Evolutionary conservation across 306 rosid species (phyloP).

Genomic region (Oxytropis ochrocephala): DNA sequence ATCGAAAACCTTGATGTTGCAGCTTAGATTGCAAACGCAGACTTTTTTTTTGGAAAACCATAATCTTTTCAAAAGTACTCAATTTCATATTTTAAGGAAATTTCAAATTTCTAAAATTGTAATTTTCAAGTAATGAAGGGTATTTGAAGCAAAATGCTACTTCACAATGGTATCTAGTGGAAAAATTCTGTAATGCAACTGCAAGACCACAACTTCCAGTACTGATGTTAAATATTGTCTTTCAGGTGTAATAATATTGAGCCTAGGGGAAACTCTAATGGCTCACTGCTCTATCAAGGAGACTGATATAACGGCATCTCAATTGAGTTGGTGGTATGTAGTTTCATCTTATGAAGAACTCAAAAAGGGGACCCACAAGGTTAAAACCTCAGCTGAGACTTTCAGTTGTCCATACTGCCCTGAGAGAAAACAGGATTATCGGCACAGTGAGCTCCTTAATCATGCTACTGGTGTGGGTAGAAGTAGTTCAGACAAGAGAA

Average conservation of each 20-base stretch:
- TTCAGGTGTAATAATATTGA: constrained; percentile 27
- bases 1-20: too few relatives aligned
- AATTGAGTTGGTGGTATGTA: constrained; percentile 49
- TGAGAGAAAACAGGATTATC: constrained; percentile 53
- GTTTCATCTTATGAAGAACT: constrained; percentile 59
- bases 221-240: not conserved
- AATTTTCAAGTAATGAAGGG: not conserved
- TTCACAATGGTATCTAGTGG: not conserved
- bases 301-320: constrained; percentile 47
- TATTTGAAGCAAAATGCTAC: constrained; percentile 2
- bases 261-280: constrained; percentile 34
- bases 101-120: not conserved
- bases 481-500: constrained; percentile 71
- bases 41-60: not conserved
- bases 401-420: constrained; percentile 83
- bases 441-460: constrained; percentile 60
- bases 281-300: constrained; percentile 46
- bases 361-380: constrained; percentile 50
- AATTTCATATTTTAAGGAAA: not conserved
- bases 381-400: constrained; percentile 53
- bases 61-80: not conserved
- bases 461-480: constrained; percentile 93
- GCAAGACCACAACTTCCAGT: not conserved
- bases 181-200: not conserved
- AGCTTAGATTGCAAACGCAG: too few relatives aligned